Conservation (phyloP, 1,284 basidiomycete species). For the Rhizopogon parksii region DNA sequence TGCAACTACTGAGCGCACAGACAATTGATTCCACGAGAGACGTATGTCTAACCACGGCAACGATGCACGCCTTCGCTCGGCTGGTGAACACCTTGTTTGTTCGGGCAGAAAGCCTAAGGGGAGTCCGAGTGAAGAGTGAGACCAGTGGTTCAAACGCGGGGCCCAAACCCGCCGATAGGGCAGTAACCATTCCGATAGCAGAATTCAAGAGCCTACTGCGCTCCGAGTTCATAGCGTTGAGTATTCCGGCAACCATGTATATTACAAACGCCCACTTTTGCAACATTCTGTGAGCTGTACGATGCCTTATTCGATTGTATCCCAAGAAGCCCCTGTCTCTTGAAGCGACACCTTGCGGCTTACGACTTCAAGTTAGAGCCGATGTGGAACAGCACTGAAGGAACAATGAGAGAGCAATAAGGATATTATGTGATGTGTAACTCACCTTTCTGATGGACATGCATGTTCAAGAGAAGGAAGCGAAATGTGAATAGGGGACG, state of each 20-base stretch:
- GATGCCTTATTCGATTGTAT: conserved; percentile 49
- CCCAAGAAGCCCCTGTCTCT: conserved; percentile 54
- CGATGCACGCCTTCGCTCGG: conserved; percentile 56
- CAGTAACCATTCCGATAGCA: conserved; percentile 58
- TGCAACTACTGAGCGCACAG: conserved; percentile 47
- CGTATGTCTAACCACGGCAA: conserved; percentile 57
- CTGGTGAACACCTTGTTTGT: conserved; percentile 75
- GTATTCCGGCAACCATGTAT: conserved; percentile 49
- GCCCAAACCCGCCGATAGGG: conserved; percentile 52
- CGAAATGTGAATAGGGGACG: no score
- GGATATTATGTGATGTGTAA: no score
- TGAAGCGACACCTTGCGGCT: conserved; percentile 41
- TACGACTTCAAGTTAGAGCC: conserved; percentile 37
- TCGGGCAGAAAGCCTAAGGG: conserved; percentile 63
- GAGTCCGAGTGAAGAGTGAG: conserved; percentile 57
- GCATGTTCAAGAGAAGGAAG: no score
- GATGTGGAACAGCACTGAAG: conserved; percentile 17
- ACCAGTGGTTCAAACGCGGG: conserved; percentile 65
- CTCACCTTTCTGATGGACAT: no score
- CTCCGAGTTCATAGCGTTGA: conserved; percentile 67
- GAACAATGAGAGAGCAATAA: no score
- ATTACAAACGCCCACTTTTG: conserved; percentile 49
- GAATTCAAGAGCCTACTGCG: conserved; percentile 69
- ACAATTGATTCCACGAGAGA: conserved; percentile 51
- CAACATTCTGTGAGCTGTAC: conserved; percentile 47